phyloP scores from a whole-genome alignment of 352 stramenopile genomes.

The Elongisporangium prolatum region DNA sequence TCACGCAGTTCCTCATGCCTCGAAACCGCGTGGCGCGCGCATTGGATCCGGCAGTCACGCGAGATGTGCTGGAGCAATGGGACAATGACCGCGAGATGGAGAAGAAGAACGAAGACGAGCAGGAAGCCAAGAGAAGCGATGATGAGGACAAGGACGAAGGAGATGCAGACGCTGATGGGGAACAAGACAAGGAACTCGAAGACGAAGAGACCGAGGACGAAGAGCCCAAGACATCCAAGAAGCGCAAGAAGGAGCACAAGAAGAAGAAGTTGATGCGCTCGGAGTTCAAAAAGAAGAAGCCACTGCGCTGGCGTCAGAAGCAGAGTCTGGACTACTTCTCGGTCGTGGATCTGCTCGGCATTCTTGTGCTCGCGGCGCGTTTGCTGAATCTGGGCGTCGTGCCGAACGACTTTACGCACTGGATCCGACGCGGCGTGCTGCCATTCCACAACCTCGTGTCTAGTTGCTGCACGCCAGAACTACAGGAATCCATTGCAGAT shows the following conservation, averaged over 20 bases:
- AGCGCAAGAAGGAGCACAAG: neutral
- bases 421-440: slow-evolving; percentile 52
- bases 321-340: slow-evolving; percentile 36
- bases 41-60: slow-evolving; percentile 47
- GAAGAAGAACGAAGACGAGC: slow-evolving; percentile 13
- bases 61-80: slow-evolving; percentile 70
- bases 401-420: slow-evolving; percentile 57
- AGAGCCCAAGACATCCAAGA: neutral
- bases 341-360: slow-evolving; percentile 48
- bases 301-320: too few species aligned
- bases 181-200: neutral
- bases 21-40: neutral
- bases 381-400: slow-evolving; percentile 60
- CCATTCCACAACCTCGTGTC: slow-evolving; percentile 64
- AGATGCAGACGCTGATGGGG: slow-evolving; percentile 4
- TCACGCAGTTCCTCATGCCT: slow-evolving; percentile 61
- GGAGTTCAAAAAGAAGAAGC: slow-evolving; percentile 1
- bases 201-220: neutral
- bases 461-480: slow-evolving; percentile 32
- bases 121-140: neutral
- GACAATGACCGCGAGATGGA: slow-evolving; percentile 38
- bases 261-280: neutral
- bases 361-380: slow-evolving; percentile 57
- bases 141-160: slow-evolving; percentile 5
- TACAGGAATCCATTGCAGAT: slow-evolving; percentile 40